Evolutionary conservation across 768 basidiomycete species (phyloP).

Genomic region (Rhodotorula toruloides): DNA sequence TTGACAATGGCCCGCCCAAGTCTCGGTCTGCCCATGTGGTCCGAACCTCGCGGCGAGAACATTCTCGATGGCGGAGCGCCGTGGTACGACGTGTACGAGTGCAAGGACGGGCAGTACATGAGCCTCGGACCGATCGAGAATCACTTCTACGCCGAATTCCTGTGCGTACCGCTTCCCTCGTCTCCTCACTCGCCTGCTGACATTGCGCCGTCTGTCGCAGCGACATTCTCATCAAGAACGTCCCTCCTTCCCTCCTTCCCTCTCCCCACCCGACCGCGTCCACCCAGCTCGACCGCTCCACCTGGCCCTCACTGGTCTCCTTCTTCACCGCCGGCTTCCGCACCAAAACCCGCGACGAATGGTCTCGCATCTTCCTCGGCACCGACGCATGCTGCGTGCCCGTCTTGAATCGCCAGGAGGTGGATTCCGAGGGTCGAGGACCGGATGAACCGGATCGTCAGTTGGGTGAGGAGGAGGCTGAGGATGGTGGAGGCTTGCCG

Average conservation of each 20-base stretch:
- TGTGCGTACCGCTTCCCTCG: constrained; percentile 12
- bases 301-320: constrained; percentile 34
- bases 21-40: constrained; percentile 48
- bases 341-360: constrained; percentile 60
- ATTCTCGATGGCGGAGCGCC: constrained; percentile 71
- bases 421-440: constrained; percentile 19
- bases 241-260: constrained; percentile 2
- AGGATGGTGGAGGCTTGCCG: not conserved
- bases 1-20: constrained; percentile 51
- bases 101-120: constrained; percentile 69
- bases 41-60: constrained; percentile 53
- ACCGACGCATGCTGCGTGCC: constrained; percentile 42
- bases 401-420: constrained; percentile 35
- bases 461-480: not conserved
- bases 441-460: not conserved
- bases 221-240: not conserved
- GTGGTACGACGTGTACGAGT: constrained; percentile 66
- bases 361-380: constrained; percentile 66
- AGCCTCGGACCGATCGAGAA: constrained; percentile 51
- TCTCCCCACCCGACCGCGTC: constrained; percentile 1
- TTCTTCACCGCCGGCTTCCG: constrained; percentile 65
- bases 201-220: not conserved
- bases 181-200: not conserved
- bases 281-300: constrained; percentile 27
- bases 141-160: constrained; percentile 36